Base-by-base conservation (phyloP, 192 early-diverging fungal species). In the Geosiphon pyriformis region DNA sequence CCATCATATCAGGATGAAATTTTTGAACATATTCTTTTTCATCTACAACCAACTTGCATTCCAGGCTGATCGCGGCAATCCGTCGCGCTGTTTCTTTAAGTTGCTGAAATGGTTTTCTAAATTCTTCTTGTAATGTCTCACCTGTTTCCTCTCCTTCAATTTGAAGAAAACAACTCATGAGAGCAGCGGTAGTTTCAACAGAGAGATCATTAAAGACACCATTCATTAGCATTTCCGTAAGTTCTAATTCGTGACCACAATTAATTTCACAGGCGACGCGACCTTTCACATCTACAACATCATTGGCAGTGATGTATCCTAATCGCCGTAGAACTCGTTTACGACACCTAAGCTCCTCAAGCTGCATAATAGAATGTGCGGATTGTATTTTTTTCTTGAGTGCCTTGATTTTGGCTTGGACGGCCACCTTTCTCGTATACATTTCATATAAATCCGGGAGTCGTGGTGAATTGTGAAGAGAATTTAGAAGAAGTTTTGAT, bases 181-280 rank as follows among this genome's bases (percentile, higher is more conserved):
- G 65, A 1, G 94, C 89, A 1, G 90, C 92, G 0, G 81, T 82
- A 66, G 94, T 92, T 63, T 97, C 94, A 1, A 87, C 84, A 0
- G 87, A 85, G 70, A 98, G 77, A 56, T 97, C 94, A 65, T 94
- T 96, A 76, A 98, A 97, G 4, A 93, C 91, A 57, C 94, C 92
- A 70, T 94, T 89, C 78, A 98, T 91, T 31, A 98, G 91, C 86
- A 98, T 87, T 82, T 98, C 96, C 0, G 94, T 96, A 67, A 98
- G 80, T 62, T 97, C 68, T 50, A 98, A 77, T 77, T 96, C 94
- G 77, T 97, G 94, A 11, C 94, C 96, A 10, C 90, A 83, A 15
- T 89, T 91, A 53, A 98, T 92, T 78, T 98, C 94, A 69, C 96
- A 98, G 2, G 96, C 96, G 4, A 98, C 96, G 22, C 94, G 88